These are phyloP conservation scores for Nicotiana knightiana DNA, from an alignment of 257 asterid genomes.

Conservation along the genomic window DNA sequence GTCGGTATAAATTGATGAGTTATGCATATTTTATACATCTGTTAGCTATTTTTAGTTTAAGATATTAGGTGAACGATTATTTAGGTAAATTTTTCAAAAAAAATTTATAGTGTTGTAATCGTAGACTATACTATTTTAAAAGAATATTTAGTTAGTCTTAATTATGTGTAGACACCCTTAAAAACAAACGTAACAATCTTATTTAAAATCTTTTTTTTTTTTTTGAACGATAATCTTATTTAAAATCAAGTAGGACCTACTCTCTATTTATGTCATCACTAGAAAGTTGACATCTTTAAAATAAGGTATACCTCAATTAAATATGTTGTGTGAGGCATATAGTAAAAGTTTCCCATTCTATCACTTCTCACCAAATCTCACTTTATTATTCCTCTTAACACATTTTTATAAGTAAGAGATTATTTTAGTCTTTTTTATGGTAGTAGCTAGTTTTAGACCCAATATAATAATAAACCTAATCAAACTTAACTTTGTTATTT, in stretches of 20 bases:
- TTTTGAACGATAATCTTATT: not conserved
- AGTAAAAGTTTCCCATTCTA: slow-evolving; percentile 28
- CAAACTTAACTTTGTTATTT: not conserved
- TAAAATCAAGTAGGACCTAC: not conserved
- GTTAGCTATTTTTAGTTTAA: too few relatives aligned
- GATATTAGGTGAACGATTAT: too few relatives aligned
- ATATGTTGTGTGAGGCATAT: slow-evolving; percentile 20
- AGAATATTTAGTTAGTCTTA: not conserved
- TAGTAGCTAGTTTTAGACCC: not conserved
- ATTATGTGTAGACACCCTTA: not conserved
- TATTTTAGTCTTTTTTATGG: not conserved
- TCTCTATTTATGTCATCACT: not conserved
- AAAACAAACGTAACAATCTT: not conserved
- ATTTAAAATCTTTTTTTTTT: too few relatives aligned
- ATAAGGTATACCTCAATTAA: not conserved
- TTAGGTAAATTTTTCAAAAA: too few relatives aligned
- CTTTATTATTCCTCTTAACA: slow-evolving; percentile 1
- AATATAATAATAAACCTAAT: not conserved
- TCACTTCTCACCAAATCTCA: slow-evolving; percentile 52
- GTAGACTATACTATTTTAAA: not conserved
- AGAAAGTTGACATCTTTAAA: not conserved
- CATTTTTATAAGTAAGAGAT: not conserved
- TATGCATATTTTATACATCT: too few relatives aligned
- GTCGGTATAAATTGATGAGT: too few relatives aligned
- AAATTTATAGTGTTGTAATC: not conserved